Percentiles rank a stretch among this genome's conserved stretches.
phyloP scores from a whole-genome alignment of 2,329 filamentous ascomycete species.

The Colletotrichum sojae region DNA sequence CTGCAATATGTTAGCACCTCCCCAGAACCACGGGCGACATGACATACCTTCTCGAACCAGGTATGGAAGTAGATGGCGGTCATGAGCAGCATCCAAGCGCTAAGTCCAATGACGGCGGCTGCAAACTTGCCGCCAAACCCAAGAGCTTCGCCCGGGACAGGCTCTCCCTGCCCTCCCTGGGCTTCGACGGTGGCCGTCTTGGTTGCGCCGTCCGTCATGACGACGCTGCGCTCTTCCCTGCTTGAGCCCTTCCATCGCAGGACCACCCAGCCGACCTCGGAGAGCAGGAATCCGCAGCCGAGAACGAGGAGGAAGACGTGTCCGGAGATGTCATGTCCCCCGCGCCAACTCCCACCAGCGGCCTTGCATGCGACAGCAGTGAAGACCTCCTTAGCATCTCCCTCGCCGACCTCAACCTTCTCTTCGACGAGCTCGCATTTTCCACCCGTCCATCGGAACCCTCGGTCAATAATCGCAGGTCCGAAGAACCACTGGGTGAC shows the following conservation, averaged over 20 bases:
- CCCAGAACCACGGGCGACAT: too few species aligned
- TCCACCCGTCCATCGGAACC: slow-evolving; percentile 90
- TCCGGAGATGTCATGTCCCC: slow-evolving; percentile 96
- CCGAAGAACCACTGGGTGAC: slow-evolving; percentile 99
- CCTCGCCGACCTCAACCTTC: slow-evolving; percentile 61
- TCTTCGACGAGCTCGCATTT: slow-evolving; percentile 76
- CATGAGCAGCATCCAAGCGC: slow-evolving; percentile 98
- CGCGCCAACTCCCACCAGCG: slow-evolving; percentile 86
- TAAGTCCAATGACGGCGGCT: slow-evolving; percentile 76
- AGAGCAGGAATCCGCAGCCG: slow-evolving; percentile 83
- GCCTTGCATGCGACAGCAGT: slow-evolving; percentile 87
- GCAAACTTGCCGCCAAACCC: slow-evolving; percentile 70
- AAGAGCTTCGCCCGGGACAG: slow-evolving; percentile 46
- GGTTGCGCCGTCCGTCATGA: slow-evolving; percentile 76
- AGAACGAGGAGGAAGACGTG: slow-evolving; percentile 95
- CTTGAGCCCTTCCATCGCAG: slow-evolving; percentile 56
- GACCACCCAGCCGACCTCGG: slow-evolving; percentile 80
- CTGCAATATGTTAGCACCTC: slow-evolving; percentile 52
- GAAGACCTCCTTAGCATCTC: slow-evolving; percentile 67
- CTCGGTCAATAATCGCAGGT: slow-evolving; percentile 88
- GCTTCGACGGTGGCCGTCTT: slow-evolving; percentile 70
- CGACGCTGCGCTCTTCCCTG: slow-evolving; percentile 75
- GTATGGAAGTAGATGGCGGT: slow-evolving; percentile 99
- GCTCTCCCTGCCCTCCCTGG: slow-evolving; percentile 25
- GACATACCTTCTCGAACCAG: slow-evolving; percentile 92